phyloP scores from a whole-genome alignment of 2,329 filamentous ascomycete genomes.

The Aaosphaeria pasadenensis region DNA sequence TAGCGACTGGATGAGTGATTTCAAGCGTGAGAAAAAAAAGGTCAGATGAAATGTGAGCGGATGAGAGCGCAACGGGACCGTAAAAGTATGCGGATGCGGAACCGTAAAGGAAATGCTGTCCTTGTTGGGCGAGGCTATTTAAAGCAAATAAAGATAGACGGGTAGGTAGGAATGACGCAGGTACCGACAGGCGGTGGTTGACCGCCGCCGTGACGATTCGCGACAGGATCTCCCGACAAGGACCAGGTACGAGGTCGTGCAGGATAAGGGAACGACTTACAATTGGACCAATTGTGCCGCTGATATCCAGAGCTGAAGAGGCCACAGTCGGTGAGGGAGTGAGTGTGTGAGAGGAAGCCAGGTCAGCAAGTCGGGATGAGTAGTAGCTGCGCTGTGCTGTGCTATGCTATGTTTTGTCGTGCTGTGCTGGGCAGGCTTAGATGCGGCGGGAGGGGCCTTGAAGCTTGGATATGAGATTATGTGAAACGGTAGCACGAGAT shows the following conservation, averaged over 20 bases:
- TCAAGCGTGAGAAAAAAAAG: too few relatives aligned
- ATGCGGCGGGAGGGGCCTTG: too few relatives aligned
- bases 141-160: too few relatives aligned
- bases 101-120: not conserved
- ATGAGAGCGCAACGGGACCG: too few relatives aligned
- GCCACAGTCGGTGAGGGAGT: slow-evolving; percentile 3
- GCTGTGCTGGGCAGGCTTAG: not conserved
- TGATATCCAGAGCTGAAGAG: slow-evolving; percentile 20
- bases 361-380: too few relatives aligned
- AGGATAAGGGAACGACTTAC: slow-evolving; percentile 21
- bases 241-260: not conserved
- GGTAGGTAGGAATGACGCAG: slow-evolving; percentile 15
- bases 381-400: too few relatives aligned
- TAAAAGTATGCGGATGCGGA: too few relatives aligned
- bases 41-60: too few relatives aligned
- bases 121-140: slow-evolving; percentile 6
- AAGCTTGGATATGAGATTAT: too few relatives aligned
- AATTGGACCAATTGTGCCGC: slow-evolving; percentile 30
- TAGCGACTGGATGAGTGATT: too few relatives aligned
- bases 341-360: too few relatives aligned
- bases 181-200: slow-evolving; percentile 6
- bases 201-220: not conserved
- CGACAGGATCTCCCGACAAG: not conserved
- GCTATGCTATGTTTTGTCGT: not conserved
- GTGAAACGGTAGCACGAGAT: too few relatives aligned